Evolutionary conservation across 2,329 filamentous ascomycete species (phyloP), one percentile per base, ranked within the genome.

Genomic region (Monosporascus sp.): DNA sequence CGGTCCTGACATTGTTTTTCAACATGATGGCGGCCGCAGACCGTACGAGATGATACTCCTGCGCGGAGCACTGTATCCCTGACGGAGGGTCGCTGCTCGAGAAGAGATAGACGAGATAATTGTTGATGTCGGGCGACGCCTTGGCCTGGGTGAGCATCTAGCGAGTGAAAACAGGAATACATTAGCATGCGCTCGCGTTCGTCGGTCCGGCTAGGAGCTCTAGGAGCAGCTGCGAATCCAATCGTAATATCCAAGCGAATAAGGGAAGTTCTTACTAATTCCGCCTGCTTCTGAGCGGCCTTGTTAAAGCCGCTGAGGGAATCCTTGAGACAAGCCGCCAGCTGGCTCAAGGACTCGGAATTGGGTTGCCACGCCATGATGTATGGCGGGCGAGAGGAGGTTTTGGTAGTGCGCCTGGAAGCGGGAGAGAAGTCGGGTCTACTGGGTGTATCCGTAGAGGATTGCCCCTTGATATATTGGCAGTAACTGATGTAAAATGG

Each of bases 71-170:
- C 61, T 77, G 76, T 67, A 89, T 75, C 58, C 78, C 84, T 53
- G 77, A 72, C 47, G 88, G 83, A 49, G 79, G 76, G 58, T 85
- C 79, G 53, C 83, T 70, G 63, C 82, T 91, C 55, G 89, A 90
- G 72, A 96, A 90, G 58, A 99, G 82, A 72, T 89, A 97, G 62
- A 90, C 89, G 45, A 99, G 85, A 72, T 99, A 99, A 74, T 97
- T 97, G 77, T 95, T 93, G 77, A 97, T 89, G 70, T 97, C 93
- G 48, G 92, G 92, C 11, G 89, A 94, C 50, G 79, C 76, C 70
- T 90, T 95, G 56, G 93, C 94, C 75, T 96, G 89, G 60, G 84
- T 80, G 64, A 99, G 89, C 90, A 97, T 95, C 94, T 97, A 48
- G 14, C 19, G 43, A 50, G 46, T 55, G 44, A 50, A 37, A 40